These are phyloP conservation scores for Gaertneriomyces sp. DNA, from an alignment of 192 early-diverging fungal genomes.

Conservation along the genomic window DNA sequence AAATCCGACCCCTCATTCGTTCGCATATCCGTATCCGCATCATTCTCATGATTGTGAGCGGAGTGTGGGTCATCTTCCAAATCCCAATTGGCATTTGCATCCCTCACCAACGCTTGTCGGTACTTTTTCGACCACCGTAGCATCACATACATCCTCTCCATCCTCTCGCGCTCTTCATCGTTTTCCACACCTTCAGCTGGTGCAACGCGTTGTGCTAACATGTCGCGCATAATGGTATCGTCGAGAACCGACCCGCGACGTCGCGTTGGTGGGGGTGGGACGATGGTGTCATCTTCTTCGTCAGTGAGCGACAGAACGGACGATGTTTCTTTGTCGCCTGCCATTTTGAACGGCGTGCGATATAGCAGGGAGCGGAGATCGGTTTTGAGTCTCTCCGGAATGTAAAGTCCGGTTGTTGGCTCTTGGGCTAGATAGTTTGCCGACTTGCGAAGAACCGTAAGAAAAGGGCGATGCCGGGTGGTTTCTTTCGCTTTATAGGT, in stretches of 20 bases:
- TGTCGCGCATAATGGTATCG: conserved; percentile 25
- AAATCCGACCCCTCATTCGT: too few species aligned
- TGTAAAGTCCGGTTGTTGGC: too few species aligned
- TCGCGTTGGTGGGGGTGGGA: conserved; percentile 20
- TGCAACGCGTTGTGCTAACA: conserved; percentile 13
- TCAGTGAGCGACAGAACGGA: background rate
- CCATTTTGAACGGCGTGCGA: too few species aligned
- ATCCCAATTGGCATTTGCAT: conserved; percentile 20
- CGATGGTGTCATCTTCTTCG: conserved; percentile 4
- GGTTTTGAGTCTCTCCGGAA: too few species aligned
- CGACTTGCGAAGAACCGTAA: too few species aligned
- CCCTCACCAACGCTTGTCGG: conserved; percentile 10
- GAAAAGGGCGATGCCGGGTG: too few species aligned
- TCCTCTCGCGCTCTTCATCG: conserved; percentile 16
- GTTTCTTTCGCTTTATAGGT: too few species aligned
- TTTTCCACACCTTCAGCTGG: conserved; percentile 13
- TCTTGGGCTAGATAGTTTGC: too few species aligned
- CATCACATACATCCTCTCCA: conserved; percentile 36
- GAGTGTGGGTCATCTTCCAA: background rate
- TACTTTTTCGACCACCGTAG: conserved; percentile 29
- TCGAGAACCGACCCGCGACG: conserved; percentile 18
- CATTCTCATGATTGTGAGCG: background rate
- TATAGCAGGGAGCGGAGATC: too few species aligned
- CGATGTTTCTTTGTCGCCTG: too few species aligned
- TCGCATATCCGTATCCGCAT: background rate